Base-by-base conservation (phyloP, 495 filamentous ascomycete genomes). In the Penicillium atrosanguineum region DNA sequence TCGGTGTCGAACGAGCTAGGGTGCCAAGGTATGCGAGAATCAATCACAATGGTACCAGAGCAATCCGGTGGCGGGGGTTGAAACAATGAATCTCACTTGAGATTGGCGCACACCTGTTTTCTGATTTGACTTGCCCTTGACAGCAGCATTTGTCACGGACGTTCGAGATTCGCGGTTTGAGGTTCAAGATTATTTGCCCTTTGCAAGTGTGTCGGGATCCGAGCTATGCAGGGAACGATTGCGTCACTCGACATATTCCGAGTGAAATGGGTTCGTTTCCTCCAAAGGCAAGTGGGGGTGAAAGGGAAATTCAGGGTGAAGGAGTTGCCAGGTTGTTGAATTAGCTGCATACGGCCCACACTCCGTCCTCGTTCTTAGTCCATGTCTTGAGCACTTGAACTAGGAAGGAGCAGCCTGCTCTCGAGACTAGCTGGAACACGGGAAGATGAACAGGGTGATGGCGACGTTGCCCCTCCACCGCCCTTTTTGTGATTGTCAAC, bases 21-120 rank as follows among this genome's bases (percentile, higher is more conserved):
- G 25, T 18, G 45, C 53, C 48, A 61, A 50, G 48, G n/a, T 44
- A 44, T 52, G 45, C 55, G 45, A 50, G 51, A 28, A 44, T 57
- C 51, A 59, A 60, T 63, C 49, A 53, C 53, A 50, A 37, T 48
- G 18, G 19, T 21, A 28, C 41, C 49, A 51, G 36, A 34, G 40
- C 15, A 47, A 20, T 25, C 47, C 46, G 36, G 25, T 18, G 44
- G 43, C 34, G 25, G 44, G 49, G 50, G 52, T 37, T 47, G 37
- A 47, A 56, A 53, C 56, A 56, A 41, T 52, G 31, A 51, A 47
- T 46, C 31, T 41, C 31, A 48, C 8, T 19, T 39, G 34, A 15
- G 26, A 50, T 40, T 23, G 11, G 38, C n/a, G 45, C 23, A 12
- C 34, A 29, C 18, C 9, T 21, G 23, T 44, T 45, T 44, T 12